Percentiles rank a stretch among this genome's conserved stretches.
Evolutionary conservation across 2,329 filamentous ascomycete genomes (phyloP).

Genomic region (Diatrype stigma): DNA sequence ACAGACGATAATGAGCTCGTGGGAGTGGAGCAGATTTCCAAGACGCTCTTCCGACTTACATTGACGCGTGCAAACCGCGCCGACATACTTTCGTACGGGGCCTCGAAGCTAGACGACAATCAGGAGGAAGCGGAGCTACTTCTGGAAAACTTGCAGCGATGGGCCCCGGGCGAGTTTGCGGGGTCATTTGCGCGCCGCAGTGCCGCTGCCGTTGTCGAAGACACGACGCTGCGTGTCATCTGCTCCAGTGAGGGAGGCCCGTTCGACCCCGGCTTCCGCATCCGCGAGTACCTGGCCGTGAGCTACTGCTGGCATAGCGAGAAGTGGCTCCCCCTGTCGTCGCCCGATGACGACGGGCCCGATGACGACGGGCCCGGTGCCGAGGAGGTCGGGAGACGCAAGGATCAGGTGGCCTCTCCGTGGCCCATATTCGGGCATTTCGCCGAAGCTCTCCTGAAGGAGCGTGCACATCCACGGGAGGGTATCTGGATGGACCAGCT

Average conservation of each 20-base stretch:
- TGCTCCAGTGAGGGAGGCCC: constrained; percentile 6
- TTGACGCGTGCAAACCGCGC: constrained; percentile 1
- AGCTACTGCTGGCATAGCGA: constrained; percentile 8
- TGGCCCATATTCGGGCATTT: constrained; percentile 6
- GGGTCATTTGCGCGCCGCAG: constrained; percentile 2
- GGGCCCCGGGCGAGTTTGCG: not conserved
- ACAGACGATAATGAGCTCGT: not conserved
- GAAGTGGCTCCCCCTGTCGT: not conserved
- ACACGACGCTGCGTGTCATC: constrained; percentile 2
- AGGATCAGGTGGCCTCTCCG: not conserved
- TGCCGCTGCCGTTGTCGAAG: constrained; percentile 1
- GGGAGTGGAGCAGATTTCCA: not conserved
- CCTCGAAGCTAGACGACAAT: not conserved
- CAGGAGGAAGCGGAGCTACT: constrained; percentile 4
- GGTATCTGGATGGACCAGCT: constrained; percentile 9
- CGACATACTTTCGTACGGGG: constrained; percentile 1
- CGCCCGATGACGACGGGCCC: not conserved
- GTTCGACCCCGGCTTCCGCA: constrained; percentile 3
- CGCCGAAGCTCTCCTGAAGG: constrained; percentile 5
- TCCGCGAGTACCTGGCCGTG: constrained; percentile 7
- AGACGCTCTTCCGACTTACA: constrained; percentile 1
- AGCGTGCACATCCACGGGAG: constrained; percentile 5
- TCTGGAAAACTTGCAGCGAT: constrained; percentile 1
- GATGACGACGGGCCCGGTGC: too few relatives aligned
- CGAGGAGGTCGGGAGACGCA: too few relatives aligned